Conservation (phyloP, 2,329 filamentous ascomycete genomes). For the Chaetomiaceae sp. region DNA sequence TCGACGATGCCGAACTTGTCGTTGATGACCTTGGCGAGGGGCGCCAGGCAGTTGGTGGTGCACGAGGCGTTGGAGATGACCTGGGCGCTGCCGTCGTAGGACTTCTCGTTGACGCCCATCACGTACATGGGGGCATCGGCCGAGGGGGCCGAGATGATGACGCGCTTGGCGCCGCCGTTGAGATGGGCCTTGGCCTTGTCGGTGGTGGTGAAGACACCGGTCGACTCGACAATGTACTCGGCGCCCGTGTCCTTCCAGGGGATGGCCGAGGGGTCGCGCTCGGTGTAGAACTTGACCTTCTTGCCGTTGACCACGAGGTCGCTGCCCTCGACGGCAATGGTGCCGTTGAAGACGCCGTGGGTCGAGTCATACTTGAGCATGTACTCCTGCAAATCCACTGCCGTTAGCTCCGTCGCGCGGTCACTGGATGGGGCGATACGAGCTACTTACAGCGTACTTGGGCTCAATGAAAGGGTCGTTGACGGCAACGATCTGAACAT, state of each 20-base stretch:
- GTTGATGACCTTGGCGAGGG: slow-evolving; percentile 98
- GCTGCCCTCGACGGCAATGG: slow-evolving; percentile 63
- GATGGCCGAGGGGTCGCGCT: slow-evolving; percentile 84
- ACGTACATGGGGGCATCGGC: slow-evolving; percentile 99
- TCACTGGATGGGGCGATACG: too few species aligned
- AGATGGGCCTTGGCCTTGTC: slow-evolving; percentile 94
- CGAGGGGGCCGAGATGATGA: slow-evolving; percentile 85
- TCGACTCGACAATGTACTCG: slow-evolving; percentile 94
- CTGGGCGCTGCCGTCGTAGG: slow-evolving; percentile 82
- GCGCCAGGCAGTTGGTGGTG: slow-evolving; percentile 99
- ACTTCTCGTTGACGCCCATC: slow-evolving; percentile 96
- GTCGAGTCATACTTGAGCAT: slow-evolving; percentile 99
- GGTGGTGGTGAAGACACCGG: slow-evolving; percentile 97
- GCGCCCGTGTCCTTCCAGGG: slow-evolving; percentile 84
- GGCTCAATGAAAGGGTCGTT: slow-evolving; percentile 99
- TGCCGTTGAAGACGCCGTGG: slow-evolving; percentile 95
- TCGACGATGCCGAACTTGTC: slow-evolving; percentile 97
- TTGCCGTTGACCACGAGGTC: slow-evolving; percentile 89
- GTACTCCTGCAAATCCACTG: slow-evolving; percentile 62
- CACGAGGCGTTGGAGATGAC: slow-evolving; percentile 99
- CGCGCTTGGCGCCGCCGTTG: slow-evolving; percentile 97
- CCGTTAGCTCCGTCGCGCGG: slow-evolving; percentile 31
- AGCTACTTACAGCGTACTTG: slow-evolving; percentile 81
- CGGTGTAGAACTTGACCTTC: slow-evolving; percentile 87
- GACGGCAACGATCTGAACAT: slow-evolving; percentile 90